Evolutionary conservation across 2,329 filamentous ascomycete species (phyloP).

Genomic region (Epichloe bromicola): DNA sequence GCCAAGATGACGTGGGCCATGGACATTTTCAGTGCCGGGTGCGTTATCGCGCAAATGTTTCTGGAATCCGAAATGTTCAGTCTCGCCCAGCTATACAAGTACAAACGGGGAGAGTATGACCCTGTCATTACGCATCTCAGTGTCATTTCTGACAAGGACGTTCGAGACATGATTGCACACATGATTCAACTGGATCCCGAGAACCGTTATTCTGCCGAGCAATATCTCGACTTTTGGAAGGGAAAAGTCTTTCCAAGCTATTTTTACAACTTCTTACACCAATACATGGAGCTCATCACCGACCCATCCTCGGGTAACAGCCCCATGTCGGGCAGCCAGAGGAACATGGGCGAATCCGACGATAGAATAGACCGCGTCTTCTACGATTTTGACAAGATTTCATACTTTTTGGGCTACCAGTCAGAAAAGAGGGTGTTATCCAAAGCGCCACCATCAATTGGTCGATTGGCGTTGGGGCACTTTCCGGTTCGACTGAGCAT

Average conservation of each 20-base stretch:
- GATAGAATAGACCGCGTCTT: slow-evolving; percentile 89
- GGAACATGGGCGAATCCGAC: slow-evolving; percentile 75
- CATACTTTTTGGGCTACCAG: slow-evolving; percentile 76
- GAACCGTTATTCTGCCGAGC: slow-evolving; percentile 81
- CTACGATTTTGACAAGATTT: slow-evolving; percentile 94
- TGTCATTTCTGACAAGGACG: slow-evolving; percentile 76
- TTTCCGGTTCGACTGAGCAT: slow-evolving; percentile 80
- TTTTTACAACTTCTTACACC: slow-evolving; percentile 94
- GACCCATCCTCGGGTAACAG: slow-evolving; percentile 73
- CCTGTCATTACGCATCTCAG: slow-evolving; percentile 67
- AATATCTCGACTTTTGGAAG: slow-evolving; percentile 87
- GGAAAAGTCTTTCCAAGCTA: slow-evolving; percentile 88
- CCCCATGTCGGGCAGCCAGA: slow-evolving; percentile 49
- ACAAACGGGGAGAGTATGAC: slow-evolving; percentile 84
- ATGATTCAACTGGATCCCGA: slow-evolving; percentile 96
- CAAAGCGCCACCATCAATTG: slow-evolving; percentile 14
- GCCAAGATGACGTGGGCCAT: slow-evolving; percentile 74
- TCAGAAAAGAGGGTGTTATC: slow-evolving; percentile 28
- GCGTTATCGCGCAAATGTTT: slow-evolving; percentile 92
- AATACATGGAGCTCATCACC: slow-evolving; percentile 94
- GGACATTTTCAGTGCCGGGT: slow-evolving; percentile 96
- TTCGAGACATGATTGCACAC: slow-evolving; percentile 79
- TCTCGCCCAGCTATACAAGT: slow-evolving; percentile 91
- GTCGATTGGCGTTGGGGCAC: slow-evolving; percentile 42
- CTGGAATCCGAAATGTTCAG: slow-evolving; percentile 94